Evolutionary conservation across 352 stramenopile species (phyloP), one percentile per base, ranked within the genome.

Genomic region (Phytophthora cactorum): DNA sequence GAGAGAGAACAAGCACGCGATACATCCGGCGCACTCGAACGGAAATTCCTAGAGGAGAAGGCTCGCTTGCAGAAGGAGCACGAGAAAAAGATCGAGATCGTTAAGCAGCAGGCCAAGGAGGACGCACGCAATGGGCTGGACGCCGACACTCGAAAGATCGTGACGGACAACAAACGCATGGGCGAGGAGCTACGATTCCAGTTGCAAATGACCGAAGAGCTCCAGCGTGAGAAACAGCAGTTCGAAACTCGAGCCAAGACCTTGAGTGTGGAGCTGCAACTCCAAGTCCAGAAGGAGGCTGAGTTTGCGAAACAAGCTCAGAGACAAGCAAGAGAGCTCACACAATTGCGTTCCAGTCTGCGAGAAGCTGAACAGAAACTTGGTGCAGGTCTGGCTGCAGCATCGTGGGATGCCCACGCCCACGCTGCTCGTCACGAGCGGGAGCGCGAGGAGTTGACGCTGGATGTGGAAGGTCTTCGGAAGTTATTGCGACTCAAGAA

Each of bases 171-270:
- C 70, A 91, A 91, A 17, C 80, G 91, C 47, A 97, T 98, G 91
- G 84, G 79, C 49, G 92, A 98, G 55, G 94, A 98, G 74, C 75
- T 98, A 31, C 84, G 85, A n/a, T 97, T 98, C 59, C 93, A 98
- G 69, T 60, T 95, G 52, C 85, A 96, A 63, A 97, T 95, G 66
- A 96, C 86, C 5, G 87, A 93, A 36, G 93, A 98, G 67, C 82
- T 98, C 1, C 83, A 97, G 53, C 67, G 74, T 9, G 89, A 97
- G 53, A 93, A 95, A 56, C 59, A 82, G 55, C 56, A 78, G n/a
- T 82, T 97, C 17, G 80, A 92, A 56, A 57, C 61, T 46, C 75
- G 81, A 6, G 79, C 75, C 6, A 90, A 86, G 52, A 77, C 81
- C 17, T 77, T 87, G 15, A 73, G 79, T 22, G 68, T 91, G 17